Evolutionary conservation across 2,329 filamentous ascomycete species (phyloP).

Genomic region (Exophiala lecanii-corni): DNA sequence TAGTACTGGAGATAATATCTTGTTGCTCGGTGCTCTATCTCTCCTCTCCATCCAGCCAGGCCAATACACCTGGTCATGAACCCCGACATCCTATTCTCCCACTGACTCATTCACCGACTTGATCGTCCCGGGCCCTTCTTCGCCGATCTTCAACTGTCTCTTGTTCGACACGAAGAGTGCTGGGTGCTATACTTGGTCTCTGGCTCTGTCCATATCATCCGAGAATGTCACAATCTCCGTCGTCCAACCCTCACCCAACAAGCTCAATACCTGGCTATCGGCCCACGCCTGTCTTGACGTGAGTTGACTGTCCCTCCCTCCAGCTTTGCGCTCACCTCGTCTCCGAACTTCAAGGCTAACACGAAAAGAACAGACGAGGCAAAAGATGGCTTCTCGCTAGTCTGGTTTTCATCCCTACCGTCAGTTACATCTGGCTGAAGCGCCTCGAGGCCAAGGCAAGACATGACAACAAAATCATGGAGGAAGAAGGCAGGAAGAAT

Average conservation of each 20-base stretch:
- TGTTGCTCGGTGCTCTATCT: too few relatives aligned
- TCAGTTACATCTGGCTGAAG: slow-evolving; percentile 20
- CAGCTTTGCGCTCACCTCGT: not conserved
- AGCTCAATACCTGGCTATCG: slow-evolving; percentile 23
- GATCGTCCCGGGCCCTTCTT: too few relatives aligned
- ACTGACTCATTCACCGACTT: too few relatives aligned
- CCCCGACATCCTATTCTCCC: too few relatives aligned
- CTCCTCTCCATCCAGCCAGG: too few relatives aligned
- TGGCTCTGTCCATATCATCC: not conserved
- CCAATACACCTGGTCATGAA: too few relatives aligned
- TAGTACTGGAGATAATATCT: too few relatives aligned
- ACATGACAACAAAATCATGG: slow-evolving; percentile 16
- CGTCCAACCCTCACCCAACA: slow-evolving; percentile 8
- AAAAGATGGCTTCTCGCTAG: slow-evolving; percentile 19
- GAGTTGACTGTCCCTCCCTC: not conserved
- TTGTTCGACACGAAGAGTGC: too few relatives aligned
- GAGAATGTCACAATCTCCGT: slow-evolving; percentile 10
- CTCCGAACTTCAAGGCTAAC: not conserved
- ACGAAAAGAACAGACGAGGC: slow-evolving; percentile 7
- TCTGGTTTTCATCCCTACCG: slow-evolving; percentile 17
- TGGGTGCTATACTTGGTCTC: too few relatives aligned
- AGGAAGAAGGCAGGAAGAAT: slow-evolving; percentile 20
- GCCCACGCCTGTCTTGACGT: slow-evolving; percentile 16
- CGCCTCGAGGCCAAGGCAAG: slow-evolving; percentile 16
- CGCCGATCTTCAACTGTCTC: too few relatives aligned